Conservation (phyloP, 805 yeast genomes). For the Nematodospora valgi region DNA sequence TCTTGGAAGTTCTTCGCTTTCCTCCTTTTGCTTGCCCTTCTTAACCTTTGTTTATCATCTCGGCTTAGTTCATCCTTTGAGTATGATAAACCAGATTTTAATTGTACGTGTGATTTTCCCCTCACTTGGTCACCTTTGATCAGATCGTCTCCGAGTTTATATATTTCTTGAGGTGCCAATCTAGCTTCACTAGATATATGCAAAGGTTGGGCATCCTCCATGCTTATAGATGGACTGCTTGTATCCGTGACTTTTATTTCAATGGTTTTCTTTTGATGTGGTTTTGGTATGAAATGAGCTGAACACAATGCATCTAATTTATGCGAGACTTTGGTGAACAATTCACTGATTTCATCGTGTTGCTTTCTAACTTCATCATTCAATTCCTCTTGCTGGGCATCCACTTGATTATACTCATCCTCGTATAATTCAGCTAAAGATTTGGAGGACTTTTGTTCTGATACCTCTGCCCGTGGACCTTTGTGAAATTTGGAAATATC, state of each 20-base stretch:
- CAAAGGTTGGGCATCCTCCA: constrained; percentile 97
- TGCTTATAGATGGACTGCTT: constrained; percentile 67
- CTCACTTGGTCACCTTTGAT: constrained; percentile 25
- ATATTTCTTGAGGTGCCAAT: constrained; percentile 94
- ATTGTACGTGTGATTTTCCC: constrained; percentile 53
- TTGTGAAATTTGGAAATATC: constrained; percentile 58
- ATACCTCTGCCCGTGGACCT: constrained; percentile 56
- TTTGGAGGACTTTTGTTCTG: constrained; percentile 79
- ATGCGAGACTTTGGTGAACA: constrained; percentile 61
- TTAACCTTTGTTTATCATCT: constrained; percentile 81
- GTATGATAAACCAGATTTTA: constrained; percentile 76
- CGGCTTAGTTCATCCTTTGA: constrained; percentile 78
- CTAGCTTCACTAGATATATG: constrained; percentile 68
- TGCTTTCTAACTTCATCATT: constrained; percentile 65
- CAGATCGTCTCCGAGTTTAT: constrained; percentile 47
- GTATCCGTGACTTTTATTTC: constrained; percentile 65
- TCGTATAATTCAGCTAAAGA: constrained; percentile 92
- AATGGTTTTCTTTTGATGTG: constrained; percentile 66
- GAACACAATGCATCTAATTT: constrained; percentile 86
- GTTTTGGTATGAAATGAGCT: constrained; percentile 93
- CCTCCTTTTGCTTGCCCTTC: constrained; percentile 84
- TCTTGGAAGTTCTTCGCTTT: constrained; percentile 53
- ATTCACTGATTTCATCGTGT: constrained; percentile 71
- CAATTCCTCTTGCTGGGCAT: constrained; percentile 38
- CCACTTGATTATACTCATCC: constrained; percentile 64